These are phyloP conservation scores for Monosporascus sp. DNA, from an alignment of 2,329 filamentous ascomycete genomes.

Conservation along the genomic window DNA sequence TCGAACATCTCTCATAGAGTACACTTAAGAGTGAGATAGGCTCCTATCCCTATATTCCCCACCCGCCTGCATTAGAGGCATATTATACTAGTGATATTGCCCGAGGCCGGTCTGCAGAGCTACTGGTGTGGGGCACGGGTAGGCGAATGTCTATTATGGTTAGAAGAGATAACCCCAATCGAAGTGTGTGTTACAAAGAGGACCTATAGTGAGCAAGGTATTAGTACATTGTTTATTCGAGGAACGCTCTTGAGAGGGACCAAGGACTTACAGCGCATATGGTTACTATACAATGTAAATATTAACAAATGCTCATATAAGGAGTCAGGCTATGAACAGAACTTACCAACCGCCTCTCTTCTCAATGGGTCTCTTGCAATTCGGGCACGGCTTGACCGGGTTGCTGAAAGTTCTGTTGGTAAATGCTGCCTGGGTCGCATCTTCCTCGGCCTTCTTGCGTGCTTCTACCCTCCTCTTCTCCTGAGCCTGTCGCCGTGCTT, in stretches of 20 bases:
- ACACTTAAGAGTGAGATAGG: too few relatives aligned
- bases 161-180: neutral
- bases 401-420: constrained; percentile 12
- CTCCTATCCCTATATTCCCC: too few relatives aligned
- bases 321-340: neutral
- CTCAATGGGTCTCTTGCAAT: constrained; percentile 33
- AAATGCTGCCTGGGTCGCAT: constrained; percentile 16
- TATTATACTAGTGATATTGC: too few relatives aligned
- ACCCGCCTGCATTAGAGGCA: too few relatives aligned
- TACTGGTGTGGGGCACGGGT: too few relatives aligned
- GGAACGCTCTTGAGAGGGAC: too few relatives aligned
- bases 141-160: too few relatives aligned
- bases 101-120: too few relatives aligned
- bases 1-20: too few relatives aligned
- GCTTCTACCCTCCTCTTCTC: constrained; percentile 7
- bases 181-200: neutral
- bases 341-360: constrained; percentile 38
- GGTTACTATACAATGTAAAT: constrained; percentile 22
- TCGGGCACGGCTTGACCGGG: constrained; percentile 34
- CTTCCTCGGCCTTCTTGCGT: constrained; percentile 30
- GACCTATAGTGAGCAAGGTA: neutral
- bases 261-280: constrained; percentile 36
- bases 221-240: neutral
- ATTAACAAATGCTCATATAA: constrained; percentile 13
- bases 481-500: constrained; percentile 17